These are phyloP conservation scores for Colletotrichum sp. DNA, from an alignment of 2,329 filamentous ascomycete species.

Conservation along the genomic window DNA sequence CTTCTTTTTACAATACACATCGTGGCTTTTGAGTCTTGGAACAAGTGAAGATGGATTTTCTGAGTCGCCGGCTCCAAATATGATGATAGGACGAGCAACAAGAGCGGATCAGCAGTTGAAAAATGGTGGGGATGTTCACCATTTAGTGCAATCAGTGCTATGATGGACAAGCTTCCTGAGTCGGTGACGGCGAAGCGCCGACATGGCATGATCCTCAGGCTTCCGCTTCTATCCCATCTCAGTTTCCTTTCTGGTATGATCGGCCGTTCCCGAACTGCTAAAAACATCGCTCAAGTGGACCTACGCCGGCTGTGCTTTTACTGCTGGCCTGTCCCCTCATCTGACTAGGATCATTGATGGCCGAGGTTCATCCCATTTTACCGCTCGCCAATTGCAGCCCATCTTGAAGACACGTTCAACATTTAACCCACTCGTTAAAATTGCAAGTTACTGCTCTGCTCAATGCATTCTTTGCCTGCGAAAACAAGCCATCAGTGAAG, in stretches of 20 bases:
- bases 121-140: neutral
- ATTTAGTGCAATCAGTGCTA: neutral
- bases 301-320: neutral
- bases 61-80: neutral
- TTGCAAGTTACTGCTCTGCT: neutral
- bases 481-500: neutral
- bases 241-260: neutral
- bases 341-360: neutral
- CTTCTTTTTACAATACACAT: fast-evolving
- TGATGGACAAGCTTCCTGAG: neutral
- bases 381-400: neutral
- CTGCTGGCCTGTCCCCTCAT: neutral
- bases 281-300: neutral
- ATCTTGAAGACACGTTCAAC: fast-evolving
- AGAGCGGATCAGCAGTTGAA: neutral
- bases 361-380: neutral
- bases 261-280: neutral
- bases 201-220: neutral
- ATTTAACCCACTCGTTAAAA: neutral
- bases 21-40: fast-evolving
- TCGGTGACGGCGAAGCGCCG: neutral
- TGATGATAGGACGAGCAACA: neutral
- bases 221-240: neutral
- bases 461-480: neutral
- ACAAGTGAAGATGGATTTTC: neutral